Conservation (phyloP, 73 alveolate species). For the Symbiodinium pilosum region DNA sequence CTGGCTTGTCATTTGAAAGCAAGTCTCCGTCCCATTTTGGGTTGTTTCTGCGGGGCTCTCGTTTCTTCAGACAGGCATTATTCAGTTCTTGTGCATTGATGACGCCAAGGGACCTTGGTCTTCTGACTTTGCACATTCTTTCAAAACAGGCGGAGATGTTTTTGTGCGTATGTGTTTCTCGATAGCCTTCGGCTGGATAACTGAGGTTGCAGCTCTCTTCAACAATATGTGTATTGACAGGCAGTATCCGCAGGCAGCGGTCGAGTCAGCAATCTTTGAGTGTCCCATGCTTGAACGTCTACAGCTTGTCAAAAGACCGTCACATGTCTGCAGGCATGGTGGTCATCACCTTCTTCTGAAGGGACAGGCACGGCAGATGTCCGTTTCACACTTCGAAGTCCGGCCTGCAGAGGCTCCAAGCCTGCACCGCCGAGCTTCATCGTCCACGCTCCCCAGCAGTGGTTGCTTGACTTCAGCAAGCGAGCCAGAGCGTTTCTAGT, state of each 20-base stretch:
- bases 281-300: background rate
- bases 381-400: no score
- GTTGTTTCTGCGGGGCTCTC: no score
- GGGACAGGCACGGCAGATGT: no score
- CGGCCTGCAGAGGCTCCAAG: background rate
- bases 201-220: constrained; percentile 73
- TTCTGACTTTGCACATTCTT: no score
- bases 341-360: constrained; percentile 15
- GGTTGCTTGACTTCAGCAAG: no score
- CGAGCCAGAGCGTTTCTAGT: no score
- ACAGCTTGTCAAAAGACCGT: background rate
- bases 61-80: no score
- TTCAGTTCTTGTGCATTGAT: no score
- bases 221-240: constrained; percentile 61
- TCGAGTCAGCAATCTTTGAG: background rate
- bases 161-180: background rate
- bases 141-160: no score
- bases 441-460: constrained; percentile 59
- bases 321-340: constrained; percentile 17
- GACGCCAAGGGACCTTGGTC: no score
- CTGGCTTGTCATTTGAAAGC: no score
- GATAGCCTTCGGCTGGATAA: background rate
- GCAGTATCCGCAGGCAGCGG: constrained; percentile 84
- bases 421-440: constrained; percentile 45
- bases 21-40: no score